These are phyloP conservation scores for Knufia petricola DNA, from an alignment of 2,329 filamentous ascomycete genomes.

Conservation along the genomic window DNA sequence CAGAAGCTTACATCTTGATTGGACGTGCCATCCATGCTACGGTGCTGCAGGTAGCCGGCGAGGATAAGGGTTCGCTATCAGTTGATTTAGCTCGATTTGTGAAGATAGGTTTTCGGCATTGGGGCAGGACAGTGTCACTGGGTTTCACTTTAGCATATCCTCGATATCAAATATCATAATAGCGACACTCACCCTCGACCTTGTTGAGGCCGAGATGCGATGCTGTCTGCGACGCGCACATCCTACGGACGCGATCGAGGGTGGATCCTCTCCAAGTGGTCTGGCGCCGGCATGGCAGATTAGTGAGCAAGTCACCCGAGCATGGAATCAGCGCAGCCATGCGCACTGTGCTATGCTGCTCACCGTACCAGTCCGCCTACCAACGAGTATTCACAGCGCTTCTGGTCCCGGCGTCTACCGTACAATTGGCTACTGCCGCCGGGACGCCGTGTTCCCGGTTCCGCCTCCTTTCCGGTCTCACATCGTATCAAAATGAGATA, in stretches of 20 bases:
- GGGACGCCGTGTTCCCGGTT: no score
- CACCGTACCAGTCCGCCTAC: no score
- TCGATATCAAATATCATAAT: not conserved
- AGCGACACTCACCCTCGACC: not conserved
- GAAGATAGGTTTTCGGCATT: conserved; percentile 5
- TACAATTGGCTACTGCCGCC: no score
- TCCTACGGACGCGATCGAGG: not conserved
- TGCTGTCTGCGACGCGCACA: not conserved
- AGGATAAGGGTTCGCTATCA: not conserved
- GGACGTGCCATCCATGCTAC: not conserved
- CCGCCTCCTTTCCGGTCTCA: no score
- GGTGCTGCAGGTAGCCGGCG: conserved; percentile 4
- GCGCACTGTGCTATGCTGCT: no score
- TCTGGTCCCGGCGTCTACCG: no score
- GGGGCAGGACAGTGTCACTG: not conserved
- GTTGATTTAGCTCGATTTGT: conserved; percentile 2
- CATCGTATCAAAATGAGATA: no score
- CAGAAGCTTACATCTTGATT: not conserved
- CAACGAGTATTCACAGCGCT: no score
- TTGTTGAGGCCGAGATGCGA: not conserved
- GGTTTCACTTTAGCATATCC: not conserved
- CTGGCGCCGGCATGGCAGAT: no score
- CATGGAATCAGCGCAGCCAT: no score
- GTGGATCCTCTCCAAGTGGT: not conserved
- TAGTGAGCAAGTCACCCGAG: no score